phyloP scores from a whole-genome alignment of 192 early-diverging fungal species.

The Tieghemiomyces parasiticus region DNA sequence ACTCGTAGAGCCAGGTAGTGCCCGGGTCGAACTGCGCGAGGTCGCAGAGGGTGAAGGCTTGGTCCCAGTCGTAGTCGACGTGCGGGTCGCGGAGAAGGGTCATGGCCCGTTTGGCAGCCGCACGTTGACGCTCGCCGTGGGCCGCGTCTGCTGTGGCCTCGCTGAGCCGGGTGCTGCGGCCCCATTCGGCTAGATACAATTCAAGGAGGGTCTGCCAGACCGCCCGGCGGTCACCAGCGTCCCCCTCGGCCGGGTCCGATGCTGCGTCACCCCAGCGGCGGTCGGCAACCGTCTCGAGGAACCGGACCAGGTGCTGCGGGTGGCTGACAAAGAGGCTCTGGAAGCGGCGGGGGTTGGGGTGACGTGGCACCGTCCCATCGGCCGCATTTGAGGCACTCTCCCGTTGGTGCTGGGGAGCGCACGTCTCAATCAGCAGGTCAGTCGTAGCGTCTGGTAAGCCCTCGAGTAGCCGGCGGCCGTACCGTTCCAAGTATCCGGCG shows the following conservation, averaged over 20 bases:
- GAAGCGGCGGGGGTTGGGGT: conserved; percentile 48
- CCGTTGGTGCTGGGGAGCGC: conserved; percentile 14
- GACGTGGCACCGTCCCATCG: not conserved
- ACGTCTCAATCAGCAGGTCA: conserved; percentile 35
- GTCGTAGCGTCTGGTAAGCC: conserved; percentile 37
- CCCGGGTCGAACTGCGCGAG: conserved; percentile 72
- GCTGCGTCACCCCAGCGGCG: conserved; percentile 43
- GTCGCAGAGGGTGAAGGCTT: conserved; percentile 83
- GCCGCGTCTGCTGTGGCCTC: not conserved
- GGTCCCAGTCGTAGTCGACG: conserved; percentile 75
- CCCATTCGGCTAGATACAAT: conserved; percentile 51
- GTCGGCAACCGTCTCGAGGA: conserved; percentile 73
- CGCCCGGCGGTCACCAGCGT: conserved; percentile 46
- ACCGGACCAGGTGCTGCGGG: conserved; percentile 59
- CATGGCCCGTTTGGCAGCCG: conserved; percentile 43
- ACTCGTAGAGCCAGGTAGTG: conserved; percentile 76
- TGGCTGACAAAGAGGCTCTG: conserved; percentile 81
- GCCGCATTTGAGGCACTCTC: not conserved
- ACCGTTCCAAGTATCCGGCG: conserved; percentile 36
- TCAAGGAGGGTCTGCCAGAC: conserved; percentile 90
- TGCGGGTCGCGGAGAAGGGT: conserved; percentile 48
- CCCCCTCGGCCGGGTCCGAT: conserved; percentile 14
- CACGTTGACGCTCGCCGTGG: not conserved
- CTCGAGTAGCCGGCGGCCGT: conserved; percentile 35
- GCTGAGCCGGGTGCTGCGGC: conserved; percentile 6